Conservation (phyloP, 805 yeast genomes). For the Metschnikowia reukaufii region DNA sequence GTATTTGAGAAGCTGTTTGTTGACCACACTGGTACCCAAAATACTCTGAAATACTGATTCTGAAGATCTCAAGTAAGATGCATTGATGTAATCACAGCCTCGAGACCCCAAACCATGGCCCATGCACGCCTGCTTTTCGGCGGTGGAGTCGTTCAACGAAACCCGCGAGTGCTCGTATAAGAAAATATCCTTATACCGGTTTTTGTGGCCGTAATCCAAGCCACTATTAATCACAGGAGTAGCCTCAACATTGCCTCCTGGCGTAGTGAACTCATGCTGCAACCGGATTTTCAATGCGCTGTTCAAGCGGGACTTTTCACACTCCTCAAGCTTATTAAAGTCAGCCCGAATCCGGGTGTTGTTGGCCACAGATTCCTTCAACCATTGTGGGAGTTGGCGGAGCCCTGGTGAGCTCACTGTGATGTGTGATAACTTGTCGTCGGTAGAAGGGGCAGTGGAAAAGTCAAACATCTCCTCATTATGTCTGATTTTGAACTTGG, state of each 20-base stretch:
- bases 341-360: constrained; percentile 27
- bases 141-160: constrained; percentile 9
- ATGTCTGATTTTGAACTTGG: constrained; percentile 43
- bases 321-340: constrained; percentile 65
- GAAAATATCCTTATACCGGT: constrained; percentile 23
- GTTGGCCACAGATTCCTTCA: constrained; percentile 10
- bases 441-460: constrained; percentile 8
- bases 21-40: constrained; percentile 1
- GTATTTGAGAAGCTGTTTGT: constrained; percentile 9
- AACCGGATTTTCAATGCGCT: constrained; percentile 11
- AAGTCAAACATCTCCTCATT: constrained; percentile 49
- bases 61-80: constrained; percentile 59
- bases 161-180: constrained; percentile 22
- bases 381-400: constrained; percentile 19
- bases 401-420: constrained; percentile 11
- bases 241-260: constrained; percentile 19
- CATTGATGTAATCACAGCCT: constrained; percentile 73
- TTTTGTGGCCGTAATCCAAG: constrained; percentile 22
- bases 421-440: constrained; percentile 7
- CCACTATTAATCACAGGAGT: constrained; percentile 53
- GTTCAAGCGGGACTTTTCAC: constrained; percentile 67
- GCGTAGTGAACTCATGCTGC: constrained; percentile 12
- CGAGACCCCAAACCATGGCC: constrained; percentile 11
- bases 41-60: background rate
- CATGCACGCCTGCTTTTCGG: background rate